Evolutionary conservation across 495 filamentous ascomycete genomes (phyloP), one percentile per base, ranked within the genome.

Genomic region (Podospora anserina): DNA sequence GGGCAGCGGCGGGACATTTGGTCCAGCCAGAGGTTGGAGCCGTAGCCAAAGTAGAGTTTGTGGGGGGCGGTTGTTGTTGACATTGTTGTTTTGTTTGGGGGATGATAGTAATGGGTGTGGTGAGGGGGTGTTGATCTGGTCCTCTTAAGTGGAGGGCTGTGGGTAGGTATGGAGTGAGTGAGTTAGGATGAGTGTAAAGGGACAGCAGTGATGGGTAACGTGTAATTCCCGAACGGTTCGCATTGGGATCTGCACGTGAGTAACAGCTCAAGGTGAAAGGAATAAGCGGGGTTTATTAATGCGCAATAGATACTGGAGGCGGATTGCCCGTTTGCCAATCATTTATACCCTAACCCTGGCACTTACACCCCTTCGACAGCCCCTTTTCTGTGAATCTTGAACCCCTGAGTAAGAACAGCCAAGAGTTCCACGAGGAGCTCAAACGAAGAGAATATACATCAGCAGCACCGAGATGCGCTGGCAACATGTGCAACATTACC

Each of bases 1-100:
- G 80, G 80, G 59, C 81, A 83, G 19, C 79, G 78, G n/a, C 61
- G 34, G 7, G 27, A 65, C 81, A 83, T 83, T 67, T 82, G 80
- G 15, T 70, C 69, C 0, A 72, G 66, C 49, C 79, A 83, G 16
- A 83, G 78, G 58, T 82, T 82, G 67, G 75, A 77, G 63, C 81
- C 81, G 68, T 79, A 83, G 39, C 76, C 80, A 60, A 82, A 81
- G 66, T 81, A 82, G 5, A 75, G 60, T 54, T 56, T 71, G 39
- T 49, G 39, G 13, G 9, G 30, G 30, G 30, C 7, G 30, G 4
- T 32, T 32, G 30, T 32, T 32, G 30, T 32, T 0, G 30, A 7
- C 7, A 32, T 7, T 5, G 30, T 5, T 18, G 58, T 44, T 9
- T n/a, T 56, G 23, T 27, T 54, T 61, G 1, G 18, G 18, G 61